Base-by-base conservation (phyloP, 352 stramenopile genomes). In the Pythium dissotocum region DNA sequence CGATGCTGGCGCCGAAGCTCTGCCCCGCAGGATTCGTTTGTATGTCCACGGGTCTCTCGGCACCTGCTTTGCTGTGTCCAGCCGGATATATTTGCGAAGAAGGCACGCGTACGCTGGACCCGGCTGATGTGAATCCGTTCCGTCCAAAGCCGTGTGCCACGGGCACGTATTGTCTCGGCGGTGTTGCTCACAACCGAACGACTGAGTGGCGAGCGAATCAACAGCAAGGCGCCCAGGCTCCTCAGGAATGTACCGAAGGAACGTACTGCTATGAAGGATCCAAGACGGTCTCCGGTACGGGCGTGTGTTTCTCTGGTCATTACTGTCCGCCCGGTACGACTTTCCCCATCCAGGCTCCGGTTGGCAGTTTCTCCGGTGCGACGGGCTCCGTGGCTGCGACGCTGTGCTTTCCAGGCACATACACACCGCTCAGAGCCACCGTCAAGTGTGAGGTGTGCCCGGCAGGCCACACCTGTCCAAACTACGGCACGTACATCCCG, bases 1-100 rank as follows among this genome's bases (percentile, higher is more conserved):
- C 83, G 30, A 91, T 87, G 61, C 58, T 76, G 13, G 69, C 72
- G 6, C 93, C 93, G 6, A 70, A 92, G 58, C 59, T 91, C 30
- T 99, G 97, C 68, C 89, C 94, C 10, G 88, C 91, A 38, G 97
- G 97, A 13, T 99, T 98, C 74, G 96, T 99, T 2, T 99, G 97
- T 69, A 88, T 97, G 59, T 90, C 91, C 2, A 85, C 89, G 5
- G 97, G 96, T 0, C 65, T 99, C 13, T 96, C 94, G 13, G 78
- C 87, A 2, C 96, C 97, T 18, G 82, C 85, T 2, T 70, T 98
- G 57, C 83, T 97, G 13, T 99, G 97, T 59, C 97, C 97, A 7
- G 78, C 91, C 9, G 97, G 97, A 30, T 99, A 98, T 71, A 91
- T 93, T n/a, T 99, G 97, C 66, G 73, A 75, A 12, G 79, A 92